Base-by-base conservation (phyloP, 306 rosid species). In the Mucuna pruriens region DNA sequence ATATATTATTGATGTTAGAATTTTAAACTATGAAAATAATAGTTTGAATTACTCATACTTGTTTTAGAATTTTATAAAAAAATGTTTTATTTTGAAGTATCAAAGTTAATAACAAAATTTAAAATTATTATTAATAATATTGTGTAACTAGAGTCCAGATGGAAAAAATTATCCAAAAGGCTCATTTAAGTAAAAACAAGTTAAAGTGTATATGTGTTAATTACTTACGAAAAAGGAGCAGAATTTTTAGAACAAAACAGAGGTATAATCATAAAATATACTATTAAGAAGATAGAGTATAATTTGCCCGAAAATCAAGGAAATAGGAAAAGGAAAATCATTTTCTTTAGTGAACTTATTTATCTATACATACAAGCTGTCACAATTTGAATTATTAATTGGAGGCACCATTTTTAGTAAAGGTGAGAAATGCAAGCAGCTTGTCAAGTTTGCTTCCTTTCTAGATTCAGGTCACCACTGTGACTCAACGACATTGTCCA, bases 381-480 rank as follows among this genome's bases (percentile, higher is more conserved):
- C 64, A 9, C 6, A 7, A 22, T 23, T 10, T 57, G 63, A 57
- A 57, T 57, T 57, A 20, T 57, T 54, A 2, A 17, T 19, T 6
- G 57, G 9, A 51, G 2, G 15, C 23, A 45, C 15, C 39, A 69
- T 9, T 71, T 48, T 71, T n/a, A 51, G 6, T 10, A 42, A 8
- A 20, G 7, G 31, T 23, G 49, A 13, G 31, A 45, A 71, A 38
- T 55, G 52, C 23, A 38, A n/a, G 68, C 26, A 55, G 51, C 29
- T 40, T 76, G 71, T 42, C 19, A 20, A 60, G 80, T 76, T 76
- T 16, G 80, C 61, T 61, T 76, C 29, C 62, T 76, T 63, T 62
- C 62, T 29, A 13, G 67, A 76, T 61, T 61, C 22, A 61, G 25
- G 61, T n/a, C 16, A 44, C 58, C 45, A 26, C 34, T 45, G 20